Percentiles rank a stretch among this genome's conserved stretches.
These are phyloP conservation scores for Fusarium sp. DNA, from an alignment of 2,329 filamentous ascomycete species.

Conservation along the genomic window DNA sequence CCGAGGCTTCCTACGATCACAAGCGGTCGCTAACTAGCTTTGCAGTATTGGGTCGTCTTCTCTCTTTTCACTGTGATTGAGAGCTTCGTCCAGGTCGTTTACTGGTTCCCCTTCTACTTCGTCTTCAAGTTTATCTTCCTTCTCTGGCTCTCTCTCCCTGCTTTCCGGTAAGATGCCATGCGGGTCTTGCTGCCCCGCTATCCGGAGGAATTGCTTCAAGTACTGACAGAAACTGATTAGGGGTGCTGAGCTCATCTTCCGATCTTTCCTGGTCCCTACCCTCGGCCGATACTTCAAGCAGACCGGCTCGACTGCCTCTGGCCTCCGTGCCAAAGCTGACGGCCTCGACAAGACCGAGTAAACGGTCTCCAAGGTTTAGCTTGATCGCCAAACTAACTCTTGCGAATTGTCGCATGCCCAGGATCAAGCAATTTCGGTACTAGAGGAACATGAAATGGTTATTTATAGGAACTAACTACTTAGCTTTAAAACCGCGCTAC, in stretches of 20 bases:
- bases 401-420: constrained; percentile 28
- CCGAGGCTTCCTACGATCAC: neutral
- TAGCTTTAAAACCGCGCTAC: constrained; percentile 15
- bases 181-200: constrained; percentile 10
- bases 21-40: constrained; percentile 46
- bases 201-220: constrained; percentile 1
- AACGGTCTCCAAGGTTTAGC: constrained; percentile 37
- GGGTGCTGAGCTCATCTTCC: constrained; percentile 96
- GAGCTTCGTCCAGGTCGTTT: constrained; percentile 84
- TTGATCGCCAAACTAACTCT: constrained; percentile 43
- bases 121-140: constrained; percentile 99
- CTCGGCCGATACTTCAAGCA: constrained; percentile 90
- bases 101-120: constrained; percentile 99
- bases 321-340: constrained; percentile 89
- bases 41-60: constrained; percentile 87
- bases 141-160: constrained; percentile 96
- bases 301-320: constrained; percentile 78
- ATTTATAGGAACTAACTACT: constrained; percentile 22
- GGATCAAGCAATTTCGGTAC: constrained; percentile 37
- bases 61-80: constrained; percentile 84
- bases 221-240: constrained; percentile 57
- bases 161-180: constrained; percentile 77
- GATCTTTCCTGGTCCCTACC: constrained; percentile 90
- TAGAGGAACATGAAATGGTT: constrained; percentile 27
- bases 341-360: constrained; percentile 76